phyloP scores from a whole-genome alignment of 441 rosid genomes.

The Flueggea neowawraea region DNA sequence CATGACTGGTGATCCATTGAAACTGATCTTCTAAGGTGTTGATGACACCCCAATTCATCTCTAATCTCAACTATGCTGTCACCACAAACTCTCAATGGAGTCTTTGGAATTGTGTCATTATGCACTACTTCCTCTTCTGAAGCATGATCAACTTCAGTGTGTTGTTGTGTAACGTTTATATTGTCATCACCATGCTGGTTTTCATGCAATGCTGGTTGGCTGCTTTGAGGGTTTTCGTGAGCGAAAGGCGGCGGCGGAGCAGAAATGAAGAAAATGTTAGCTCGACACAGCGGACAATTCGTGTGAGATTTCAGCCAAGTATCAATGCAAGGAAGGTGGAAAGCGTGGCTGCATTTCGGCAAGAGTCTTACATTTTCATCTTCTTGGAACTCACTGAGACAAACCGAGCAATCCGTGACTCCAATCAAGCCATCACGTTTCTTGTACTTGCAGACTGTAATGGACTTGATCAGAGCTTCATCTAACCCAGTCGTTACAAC shows the following conservation, averaged over 20 bases:
- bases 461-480: slow-evolving; percentile 67
- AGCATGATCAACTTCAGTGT: slow-evolving; percentile 4
- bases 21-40: slow-evolving; percentile 42
- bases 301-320: slow-evolving; percentile 88
- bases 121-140: slow-evolving; percentile 15
- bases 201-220: slow-evolving; percentile 19
- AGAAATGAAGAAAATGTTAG: slow-evolving; percentile 37
- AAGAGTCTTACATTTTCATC: slow-evolving; percentile 73
- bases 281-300: slow-evolving; percentile 86
- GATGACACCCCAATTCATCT: slow-evolving; percentile 17
- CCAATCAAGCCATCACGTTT: slow-evolving; percentile 52
- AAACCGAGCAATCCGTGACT: slow-evolving; percentile 79
- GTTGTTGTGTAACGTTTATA: slow-evolving; percentile 22
- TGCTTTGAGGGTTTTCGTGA: slow-evolving; percentile 6
- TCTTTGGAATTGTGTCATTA: slow-evolving; percentile 18
- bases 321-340: slow-evolving; percentile 84
- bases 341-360: slow-evolving; percentile 84
- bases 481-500: slow-evolving; percentile 49
- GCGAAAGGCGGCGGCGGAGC: slow-evolving; percentile 4
- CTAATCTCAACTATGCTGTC: slow-evolving; percentile 32
- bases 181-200: neutral
- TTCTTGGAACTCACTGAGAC: slow-evolving; percentile 80
- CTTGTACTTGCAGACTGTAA: slow-evolving; percentile 58
- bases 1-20: slow-evolving; percentile 55
- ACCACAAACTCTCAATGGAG: slow-evolving; percentile 29